Base-by-base conservation (phyloP, 305 asterid species). In the Withania somnifera region DNA sequence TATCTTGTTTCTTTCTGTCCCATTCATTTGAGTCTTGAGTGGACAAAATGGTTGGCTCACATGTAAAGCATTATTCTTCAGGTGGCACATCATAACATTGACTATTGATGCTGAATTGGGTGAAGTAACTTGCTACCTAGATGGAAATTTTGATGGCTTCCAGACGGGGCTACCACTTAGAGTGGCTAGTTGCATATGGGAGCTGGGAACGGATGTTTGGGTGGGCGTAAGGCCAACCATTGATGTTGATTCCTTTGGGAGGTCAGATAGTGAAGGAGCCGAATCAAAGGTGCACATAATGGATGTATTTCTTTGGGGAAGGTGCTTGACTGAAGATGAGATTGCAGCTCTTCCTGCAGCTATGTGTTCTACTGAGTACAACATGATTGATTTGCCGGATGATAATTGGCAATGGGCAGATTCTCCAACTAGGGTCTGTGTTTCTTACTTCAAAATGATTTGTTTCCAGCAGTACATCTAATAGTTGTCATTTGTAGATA, bases 361-460 rank as follows among this genome's bases (percentile, higher is more conserved):
- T 38, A 92, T 95, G 90, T 94, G 97, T 81, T 89, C 92, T 79
- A 91, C 91, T 13, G 97, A 97, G 83, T 91, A 89, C 91, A 91
- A 87, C 85, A 84, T 87, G 85, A 88, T 87, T 67, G 97, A 95
- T 88, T 90, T 92, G 76, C 95, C 93, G 32, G 98, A 95, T 86
- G 99, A 97, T 85, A 91, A 93, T 88, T 93, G 98, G 97, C 99
- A 92, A 84, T 97, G 99, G 98, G 87, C 96, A 34, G 98, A 93
- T 89, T 95, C 99, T 85, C 98, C 99, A 85, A 90, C 98, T 26
- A 87, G 99, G 98, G 99, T 96, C 58, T 66, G 94, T 57, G 45
- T 81, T 88, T 19, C 84, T 75, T 14, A 28, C 45, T 50, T 47
- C 45, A 30, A 75, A n/a, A 75, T 17, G 47, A 75, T 50, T 51